Evolutionary conservation across 2,329 filamentous ascomycete genomes (phyloP).

Genomic region (Diaporthe sp.): DNA sequence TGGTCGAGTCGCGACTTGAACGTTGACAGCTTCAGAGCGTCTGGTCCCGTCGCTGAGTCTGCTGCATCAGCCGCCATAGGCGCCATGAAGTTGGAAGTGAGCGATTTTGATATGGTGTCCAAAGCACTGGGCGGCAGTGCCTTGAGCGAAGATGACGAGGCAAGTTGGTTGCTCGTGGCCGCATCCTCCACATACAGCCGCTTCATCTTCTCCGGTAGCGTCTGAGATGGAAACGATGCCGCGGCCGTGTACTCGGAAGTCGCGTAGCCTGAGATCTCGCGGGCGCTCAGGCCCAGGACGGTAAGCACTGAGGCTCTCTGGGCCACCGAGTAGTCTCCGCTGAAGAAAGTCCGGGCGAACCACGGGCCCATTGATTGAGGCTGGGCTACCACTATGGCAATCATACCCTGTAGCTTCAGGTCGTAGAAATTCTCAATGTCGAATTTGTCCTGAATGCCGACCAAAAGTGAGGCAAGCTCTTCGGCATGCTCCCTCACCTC

Average conservation of each 20-base stretch:
- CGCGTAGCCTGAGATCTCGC: constrained; percentile 87
- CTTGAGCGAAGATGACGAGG: constrained; percentile 58
- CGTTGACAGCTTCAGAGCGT: constrained; percentile 88
- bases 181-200: constrained; percentile 71
- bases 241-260: constrained; percentile 64
- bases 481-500: constrained; percentile 89
- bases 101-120: constrained; percentile 74
- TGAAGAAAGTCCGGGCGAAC: constrained; percentile 89
- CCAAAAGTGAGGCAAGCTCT: constrained; percentile 82
- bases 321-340: constrained; percentile 89
- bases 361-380: constrained; percentile 85
- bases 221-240: constrained; percentile 83
- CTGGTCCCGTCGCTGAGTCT: constrained; percentile 83
- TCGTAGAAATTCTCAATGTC: constrained; percentile 85
- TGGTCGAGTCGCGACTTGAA: constrained; percentile 85
- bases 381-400: constrained; percentile 83
- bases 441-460: constrained; percentile 88
- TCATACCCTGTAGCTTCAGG: constrained; percentile 82
- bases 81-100: constrained; percentile 81
- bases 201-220: constrained; percentile 81
- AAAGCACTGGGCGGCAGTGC: constrained; percentile 72
- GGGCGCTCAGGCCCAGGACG: constrained; percentile 83
- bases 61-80: constrained; percentile 87
- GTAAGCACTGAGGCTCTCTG: constrained; percentile 88
- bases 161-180: constrained; percentile 43